Conservation (phyloP, 225 moss, liverwort and hornwort species). For the Asterella californica region DNA sequence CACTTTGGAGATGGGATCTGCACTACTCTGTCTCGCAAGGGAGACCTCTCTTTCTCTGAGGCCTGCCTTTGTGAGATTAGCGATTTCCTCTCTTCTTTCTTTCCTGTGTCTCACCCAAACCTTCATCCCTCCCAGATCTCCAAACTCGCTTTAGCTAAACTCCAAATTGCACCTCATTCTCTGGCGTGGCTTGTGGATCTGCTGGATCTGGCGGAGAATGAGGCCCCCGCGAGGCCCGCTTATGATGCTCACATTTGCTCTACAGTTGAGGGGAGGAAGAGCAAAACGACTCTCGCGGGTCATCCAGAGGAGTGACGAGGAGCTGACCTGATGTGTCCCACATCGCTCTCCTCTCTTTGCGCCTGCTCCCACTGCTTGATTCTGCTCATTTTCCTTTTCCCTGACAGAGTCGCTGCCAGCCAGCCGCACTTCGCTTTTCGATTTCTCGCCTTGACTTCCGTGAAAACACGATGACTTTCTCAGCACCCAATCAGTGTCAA, state of each 20-base stretch:
- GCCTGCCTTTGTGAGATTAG: not conserved
- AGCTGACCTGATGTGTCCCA: not conserved
- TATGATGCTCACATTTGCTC: not conserved
- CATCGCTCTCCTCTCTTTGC: not conserved
- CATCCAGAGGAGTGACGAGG: not conserved
- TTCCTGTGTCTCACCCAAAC: not conserved
- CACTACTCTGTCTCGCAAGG: not conserved
- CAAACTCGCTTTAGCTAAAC: not conserved
- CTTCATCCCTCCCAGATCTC: not conserved
- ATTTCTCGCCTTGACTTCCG: not conserved
- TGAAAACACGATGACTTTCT: not conserved
- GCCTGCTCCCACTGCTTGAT: conserved; percentile 3
- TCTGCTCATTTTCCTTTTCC: not conserved
- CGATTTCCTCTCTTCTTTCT: not conserved
- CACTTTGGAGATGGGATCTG: conserved; percentile 6
- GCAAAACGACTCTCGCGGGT: not conserved
- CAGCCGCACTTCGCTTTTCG: not conserved
- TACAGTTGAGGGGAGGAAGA: conserved; percentile 3
- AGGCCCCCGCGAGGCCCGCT: not conserved
- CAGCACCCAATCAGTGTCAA: not conserved
- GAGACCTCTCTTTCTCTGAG: not conserved
- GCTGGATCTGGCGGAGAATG: conserved; percentile 3
- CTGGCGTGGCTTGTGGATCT: not conserved
- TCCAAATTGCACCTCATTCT: not conserved
- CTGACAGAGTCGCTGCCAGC: not conserved